These are phyloP conservation scores for Trametes maxima DNA, from an alignment of 768 basidiomycete species.

Conservation along the genomic window DNA sequence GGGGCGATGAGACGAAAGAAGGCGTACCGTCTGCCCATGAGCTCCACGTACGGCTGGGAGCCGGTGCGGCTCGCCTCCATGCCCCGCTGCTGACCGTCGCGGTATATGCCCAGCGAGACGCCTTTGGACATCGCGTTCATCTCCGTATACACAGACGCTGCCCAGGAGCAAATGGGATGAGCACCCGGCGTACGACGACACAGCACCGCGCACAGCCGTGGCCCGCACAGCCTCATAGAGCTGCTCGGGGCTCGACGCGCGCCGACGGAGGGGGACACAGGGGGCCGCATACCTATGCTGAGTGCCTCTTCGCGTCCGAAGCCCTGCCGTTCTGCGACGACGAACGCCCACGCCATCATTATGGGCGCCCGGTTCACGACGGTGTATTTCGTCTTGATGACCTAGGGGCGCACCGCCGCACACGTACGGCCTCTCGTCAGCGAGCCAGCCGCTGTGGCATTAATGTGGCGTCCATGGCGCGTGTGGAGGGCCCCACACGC, in stretches of 20 bases:
- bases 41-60: slow-evolving; percentile 81
- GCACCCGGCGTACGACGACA: slow-evolving; percentile 11
- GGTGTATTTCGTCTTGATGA: slow-evolving; percentile 58
- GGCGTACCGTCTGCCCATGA: slow-evolving; percentile 72
- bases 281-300: slow-evolving; percentile 67
- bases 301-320: slow-evolving; percentile 89
- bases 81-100: slow-evolving; percentile 53
- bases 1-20: neutral
- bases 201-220: slow-evolving; percentile 8
- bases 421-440: slow-evolving; percentile 2
- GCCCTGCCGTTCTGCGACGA: slow-evolving; percentile 84
- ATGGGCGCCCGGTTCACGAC: slow-evolving; percentile 91
- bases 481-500: neutral
- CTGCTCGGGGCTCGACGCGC: slow-evolving; percentile 14
- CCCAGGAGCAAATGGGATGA: slow-evolving; percentile 2
- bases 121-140: slow-evolving; percentile 90
- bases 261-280: neutral
- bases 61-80: slow-evolving; percentile 57
- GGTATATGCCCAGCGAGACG: slow-evolving; percentile 77
- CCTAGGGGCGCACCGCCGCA: slow-evolving; percentile 39
- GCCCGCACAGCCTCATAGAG: slow-evolving; percentile 19
- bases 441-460: neutral
- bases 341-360: slow-evolving; percentile 91
- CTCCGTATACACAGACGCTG: slow-evolving; percentile 92
- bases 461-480: neutral